Conservation (phyloP, 2,329 filamentous ascomycete genomes). For the Microthyrium microscopicum region DNA sequence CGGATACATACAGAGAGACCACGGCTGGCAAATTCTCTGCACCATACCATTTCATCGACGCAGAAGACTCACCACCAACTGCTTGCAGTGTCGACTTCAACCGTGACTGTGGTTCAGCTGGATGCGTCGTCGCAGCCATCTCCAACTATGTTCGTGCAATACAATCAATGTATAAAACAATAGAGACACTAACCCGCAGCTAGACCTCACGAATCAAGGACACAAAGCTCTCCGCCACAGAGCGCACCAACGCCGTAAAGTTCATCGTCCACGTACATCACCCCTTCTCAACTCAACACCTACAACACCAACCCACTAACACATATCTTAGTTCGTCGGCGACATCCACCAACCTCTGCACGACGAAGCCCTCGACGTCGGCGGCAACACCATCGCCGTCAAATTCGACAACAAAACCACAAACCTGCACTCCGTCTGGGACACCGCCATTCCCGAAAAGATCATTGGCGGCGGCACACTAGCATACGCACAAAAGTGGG, state of each 20-base stretch:
- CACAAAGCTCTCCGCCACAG: conserved; percentile 14
- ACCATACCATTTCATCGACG: conserved; percentile 30
- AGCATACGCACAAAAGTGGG: conserved; percentile 22
- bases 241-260: conserved; percentile 28
- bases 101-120: conserved; percentile 32
- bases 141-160: conserved; percentile 28
- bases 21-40: conserved; percentile 30
- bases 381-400: conserved; percentile 28
- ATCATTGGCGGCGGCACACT: conserved; percentile 23
- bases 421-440: conserved; percentile 29
- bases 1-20: too few species aligned
- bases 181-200: conserved; percentile 1
- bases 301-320: conserved; percentile 12
- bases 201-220: conserved; percentile 23
- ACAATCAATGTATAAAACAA: conserved; percentile 3
- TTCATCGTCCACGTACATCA: conserved; percentile 35
- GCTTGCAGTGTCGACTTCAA: conserved; percentile 32
- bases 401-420: conserved; percentile 24
- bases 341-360: conserved; percentile 62
- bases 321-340: too few species aligned
- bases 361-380: conserved; percentile 29
- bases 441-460: conserved; percentile 19
- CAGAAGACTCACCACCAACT: conserved; percentile 25
- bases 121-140: conserved; percentile 37
- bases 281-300: too few species aligned